Evolutionary conservation across 495 filamentous ascomycete genomes (phyloP).

Genomic region (Lasiosphaeris hirsuta): DNA sequence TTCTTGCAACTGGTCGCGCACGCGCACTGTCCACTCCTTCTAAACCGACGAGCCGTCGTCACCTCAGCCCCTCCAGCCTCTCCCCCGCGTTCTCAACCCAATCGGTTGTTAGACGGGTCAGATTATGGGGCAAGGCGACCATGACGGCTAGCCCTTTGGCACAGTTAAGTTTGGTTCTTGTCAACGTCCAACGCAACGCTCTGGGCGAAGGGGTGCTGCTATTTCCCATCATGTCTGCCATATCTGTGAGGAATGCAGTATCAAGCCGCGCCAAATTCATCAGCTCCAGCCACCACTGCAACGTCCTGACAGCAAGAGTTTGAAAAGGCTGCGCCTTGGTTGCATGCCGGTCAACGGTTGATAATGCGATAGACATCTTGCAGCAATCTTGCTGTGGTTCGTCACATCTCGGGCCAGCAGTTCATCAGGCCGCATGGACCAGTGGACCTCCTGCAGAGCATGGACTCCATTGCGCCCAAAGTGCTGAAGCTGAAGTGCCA

Average conservation of each 20-base stretch:
- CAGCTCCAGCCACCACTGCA: constrained; percentile 11
- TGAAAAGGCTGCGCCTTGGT: neutral
- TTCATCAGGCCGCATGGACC: constrained; percentile 5
- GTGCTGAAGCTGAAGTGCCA: neutral
- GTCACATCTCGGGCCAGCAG: constrained; percentile 11
- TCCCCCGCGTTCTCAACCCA: constrained; percentile 21
- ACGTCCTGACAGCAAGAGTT: neutral
- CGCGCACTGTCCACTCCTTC: too few species aligned
- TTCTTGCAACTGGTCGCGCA: too few species aligned
- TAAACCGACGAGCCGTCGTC: neutral
- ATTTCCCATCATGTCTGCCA: constrained; percentile 12
- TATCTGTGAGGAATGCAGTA: too few species aligned
- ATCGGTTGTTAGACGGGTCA: neutral
- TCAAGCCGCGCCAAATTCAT: neutral
- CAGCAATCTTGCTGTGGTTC: constrained; percentile 15
- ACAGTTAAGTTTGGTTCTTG: constrained; percentile 22
- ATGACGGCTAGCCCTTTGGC: constrained; percentile 14
- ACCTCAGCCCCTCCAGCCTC: constrained; percentile 8
- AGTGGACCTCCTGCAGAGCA: constrained; percentile 4
- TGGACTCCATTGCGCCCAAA: neutral
- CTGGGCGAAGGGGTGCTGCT: constrained; percentile 8
- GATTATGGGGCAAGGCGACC: neutral
- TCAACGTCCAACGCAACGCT: constrained; percentile 21
- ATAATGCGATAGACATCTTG: constrained; percentile 11
- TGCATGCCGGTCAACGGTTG: neutral